Percentiles rank a stretch among this genome's conserved stretches.
These are phyloP conservation scores for Purshia tridentata DNA, from an alignment of 306 rosid genomes.

Conservation along the genomic window DNA sequence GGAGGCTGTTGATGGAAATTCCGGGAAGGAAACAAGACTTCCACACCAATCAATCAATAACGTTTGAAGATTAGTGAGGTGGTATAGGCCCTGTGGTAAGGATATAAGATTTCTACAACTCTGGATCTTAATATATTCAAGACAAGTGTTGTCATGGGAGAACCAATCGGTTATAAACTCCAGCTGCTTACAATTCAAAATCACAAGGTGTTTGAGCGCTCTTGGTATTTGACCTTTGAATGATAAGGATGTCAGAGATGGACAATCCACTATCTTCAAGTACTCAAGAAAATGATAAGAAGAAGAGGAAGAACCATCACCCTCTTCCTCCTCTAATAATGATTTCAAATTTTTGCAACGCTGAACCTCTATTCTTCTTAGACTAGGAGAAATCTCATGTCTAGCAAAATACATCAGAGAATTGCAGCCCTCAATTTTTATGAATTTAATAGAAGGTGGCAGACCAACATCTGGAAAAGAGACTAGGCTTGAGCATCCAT, in stretches of 20 bases:
- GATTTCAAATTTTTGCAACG: not conserved
- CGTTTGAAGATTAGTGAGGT: slow-evolving; percentile 5
- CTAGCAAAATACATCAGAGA: not conserved
- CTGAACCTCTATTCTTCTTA: rapidly evolving
- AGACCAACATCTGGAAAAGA: not conserved
- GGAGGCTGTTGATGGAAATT: too few species aligned
- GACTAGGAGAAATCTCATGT: not conserved
- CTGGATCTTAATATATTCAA: slow-evolving; percentile 10
- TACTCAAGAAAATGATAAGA: not conserved
- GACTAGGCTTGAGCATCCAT: not conserved
- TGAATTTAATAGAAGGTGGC: not conserved
- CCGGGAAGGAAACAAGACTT: too few species aligned
- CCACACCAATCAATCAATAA: too few species aligned
- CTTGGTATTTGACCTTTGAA: too few species aligned
- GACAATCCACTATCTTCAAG: not conserved
- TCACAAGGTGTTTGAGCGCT: too few species aligned
- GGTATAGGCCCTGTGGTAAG: slow-evolving; percentile 13
- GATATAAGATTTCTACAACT: slow-evolving; percentile 17
- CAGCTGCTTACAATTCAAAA: slow-evolving; percentile 9
- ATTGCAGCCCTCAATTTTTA: rapidly evolving
- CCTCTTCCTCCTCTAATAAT: not conserved
- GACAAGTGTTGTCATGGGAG: not conserved
- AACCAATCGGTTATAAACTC: slow-evolving; percentile 19
- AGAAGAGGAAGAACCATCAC: not conserved
- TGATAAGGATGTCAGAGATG: too few species aligned